Base-by-base conservation (phyloP, 176 grass and related monocot genomes). In the Aegilops speltoides region DNA sequence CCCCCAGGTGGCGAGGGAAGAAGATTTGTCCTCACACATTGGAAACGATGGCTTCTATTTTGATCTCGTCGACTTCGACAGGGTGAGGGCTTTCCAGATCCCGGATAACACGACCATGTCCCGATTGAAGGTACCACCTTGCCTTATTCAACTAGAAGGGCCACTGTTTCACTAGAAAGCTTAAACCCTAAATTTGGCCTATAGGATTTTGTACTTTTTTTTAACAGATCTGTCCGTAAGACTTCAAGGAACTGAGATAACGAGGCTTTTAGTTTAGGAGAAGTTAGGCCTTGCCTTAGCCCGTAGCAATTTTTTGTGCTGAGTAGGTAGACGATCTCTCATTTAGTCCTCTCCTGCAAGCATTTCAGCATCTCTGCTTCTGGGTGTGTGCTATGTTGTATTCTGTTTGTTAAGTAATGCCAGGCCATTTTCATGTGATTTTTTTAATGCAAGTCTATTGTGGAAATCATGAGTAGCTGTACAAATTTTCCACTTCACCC, bases 21-120 rank as follows among this genome's bases (percentile, higher is more conserved):
- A 83, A 38, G 66, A 57, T 83, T 19, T 72, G 2, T 50, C 7
- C 22, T 36, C 29, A 11, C 67, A 72, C 14, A 60, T 83, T 72
- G 81, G 67, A 29, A 6, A 72, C 10, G 22, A 26, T 40, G 67
- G 67, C 22, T 68, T 36, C 14, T 83, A 83, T 68, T 59, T 83
- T 12, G 81, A 83, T 38, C 81, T 83, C 8, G 67, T 60, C 1
- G 67, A 83, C 33, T 72, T 83, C 31, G 57, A n/a, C 46, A 83
- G 32, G 7, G 32, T 83, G 22, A 46, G 3, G 13, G 32, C n/a
- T 25, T 72, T 72, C 66, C 22, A 28, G 54, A 8, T 22, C 17
- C 19, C 6, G 7, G 19, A 22, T 57, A 22, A 57, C 54, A 57
- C 2, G 54, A 2, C 19, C 3, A 22, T 57, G 7, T 57, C 54